Conservation (phyloP, 108 stramenopile species). For the Fragilaria crotonensis region DNA sequence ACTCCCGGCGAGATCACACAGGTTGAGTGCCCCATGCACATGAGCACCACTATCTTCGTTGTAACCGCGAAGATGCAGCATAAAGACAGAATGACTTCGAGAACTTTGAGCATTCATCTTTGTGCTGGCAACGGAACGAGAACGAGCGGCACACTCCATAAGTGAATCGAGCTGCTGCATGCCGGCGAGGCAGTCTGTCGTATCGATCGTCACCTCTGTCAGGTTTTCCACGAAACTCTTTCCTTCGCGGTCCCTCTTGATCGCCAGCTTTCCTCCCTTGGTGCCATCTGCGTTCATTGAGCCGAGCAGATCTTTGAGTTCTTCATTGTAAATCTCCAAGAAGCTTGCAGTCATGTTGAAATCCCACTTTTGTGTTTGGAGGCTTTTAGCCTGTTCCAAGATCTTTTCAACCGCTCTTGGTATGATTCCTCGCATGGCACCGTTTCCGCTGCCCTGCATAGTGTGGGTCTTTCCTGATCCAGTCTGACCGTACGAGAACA, state of each 20-base stretch:
- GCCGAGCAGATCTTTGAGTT: constrained; percentile 88
- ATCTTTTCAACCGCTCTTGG: constrained; percentile 93
- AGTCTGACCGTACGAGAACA: constrained; percentile 93
- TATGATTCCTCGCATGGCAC: constrained; percentile 89
- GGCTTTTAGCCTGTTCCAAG: constrained; percentile 58
- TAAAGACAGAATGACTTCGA: constrained; percentile 97
- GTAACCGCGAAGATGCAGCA: constrained; percentile 89
- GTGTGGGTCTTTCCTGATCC: constrained; percentile 91
- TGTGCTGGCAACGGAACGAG: constrained; percentile 93
- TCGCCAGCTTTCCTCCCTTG: constrained; percentile 55
- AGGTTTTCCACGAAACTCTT: constrained; percentile 88
- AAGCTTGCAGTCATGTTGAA: constrained; percentile 92
- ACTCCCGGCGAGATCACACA: constrained; percentile 97
- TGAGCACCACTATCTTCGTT: constrained; percentile 84
- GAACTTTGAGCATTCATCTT: constrained; percentile 97
- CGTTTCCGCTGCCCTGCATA: constrained; percentile 91
- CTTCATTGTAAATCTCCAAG: constrained; percentile 99
- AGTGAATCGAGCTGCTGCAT: constrained; percentile 80
- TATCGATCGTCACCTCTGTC: constrained; percentile 77
- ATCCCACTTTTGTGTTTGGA: constrained; percentile 90
- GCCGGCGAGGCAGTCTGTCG: constrained; percentile 41
- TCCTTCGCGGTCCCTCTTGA: constrained; percentile 68
- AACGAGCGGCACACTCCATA: constrained; percentile 79
- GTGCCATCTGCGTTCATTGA: constrained; percentile 26
- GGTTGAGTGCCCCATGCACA: constrained; percentile 91